Base-by-base conservation (phyloP, 352 stramenopile genomes). In the Pythium guiyangense region DNA sequence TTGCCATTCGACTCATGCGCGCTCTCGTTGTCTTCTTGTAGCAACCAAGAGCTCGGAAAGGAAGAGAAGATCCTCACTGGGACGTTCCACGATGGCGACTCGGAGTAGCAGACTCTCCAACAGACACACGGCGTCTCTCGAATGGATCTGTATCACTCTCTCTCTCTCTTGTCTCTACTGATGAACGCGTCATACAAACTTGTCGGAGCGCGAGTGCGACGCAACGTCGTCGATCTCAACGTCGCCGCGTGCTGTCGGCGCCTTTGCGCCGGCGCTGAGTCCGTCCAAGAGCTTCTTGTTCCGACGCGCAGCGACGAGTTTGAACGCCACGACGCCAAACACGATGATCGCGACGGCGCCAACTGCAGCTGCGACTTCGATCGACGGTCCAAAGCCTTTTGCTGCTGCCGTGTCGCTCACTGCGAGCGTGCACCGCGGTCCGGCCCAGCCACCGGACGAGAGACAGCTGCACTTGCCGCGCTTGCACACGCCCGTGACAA, bases 81-180 rank as follows among this genome's bases (percentile, higher is more conserved):
- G 34, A 84, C 74, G 29, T 86, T 84, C 54, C 76, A 86, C 54
- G 76, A 86, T 46, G 76, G 76, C 29, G 76, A 86, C 55, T 86
- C 76, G 0, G 76, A 86, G 59, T 86, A 66, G 74, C 6, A 49
- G 48, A 10, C 17, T 40, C 20, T 17, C 22, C 22, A 34, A 52
- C 29, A 45, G 2, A 31, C 15, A 20, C 12, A 59, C n/a, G n/a
- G n/a, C n/a, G n/a, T n/a, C 9, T 40, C 6, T 40, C 35, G 35
- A 40, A 44, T n/a, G 39, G 10, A 35, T 44, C 29, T 26, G 5
- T 53, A 10, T 44, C 39, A 22, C 44, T 49, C 44, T 49, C 44
- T 25, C 25, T 49, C n/a, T n/a, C 17, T 43, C 17, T n/a, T 44
- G 12, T 44, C 39, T 17, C 39, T 34, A 34, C n/a, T n/a, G n/a